Conservation (phyloP, 2,329 filamentous ascomycete species). For the Microascus cirrosus region DNA sequence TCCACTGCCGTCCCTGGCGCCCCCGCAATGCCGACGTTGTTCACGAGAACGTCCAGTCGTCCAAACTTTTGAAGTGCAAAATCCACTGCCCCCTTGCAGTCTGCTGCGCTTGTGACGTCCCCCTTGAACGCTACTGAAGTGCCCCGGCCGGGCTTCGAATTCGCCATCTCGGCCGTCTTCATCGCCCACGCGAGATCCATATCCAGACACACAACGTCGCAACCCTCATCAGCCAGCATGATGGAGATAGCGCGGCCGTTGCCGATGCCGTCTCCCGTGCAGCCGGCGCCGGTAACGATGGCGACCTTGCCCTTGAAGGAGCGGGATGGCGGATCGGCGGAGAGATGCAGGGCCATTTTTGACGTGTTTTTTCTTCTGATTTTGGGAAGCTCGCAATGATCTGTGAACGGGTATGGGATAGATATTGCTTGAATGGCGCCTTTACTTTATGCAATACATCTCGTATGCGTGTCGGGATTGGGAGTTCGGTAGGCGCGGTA, state of each 20-base stretch:
- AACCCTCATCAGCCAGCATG: slow-evolving; percentile 47
- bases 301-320: slow-evolving; percentile 25
- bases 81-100: slow-evolving; percentile 33
- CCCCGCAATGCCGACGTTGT: slow-evolving; percentile 53
- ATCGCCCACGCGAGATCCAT: slow-evolving; percentile 33
- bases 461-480: no score
- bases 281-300: slow-evolving; percentile 51
- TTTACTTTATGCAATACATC: no score
- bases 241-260: slow-evolving; percentile 49
- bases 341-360: not conserved
- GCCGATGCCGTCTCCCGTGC: slow-evolving; percentile 43
- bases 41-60: slow-evolving; percentile 50
- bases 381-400: no score
- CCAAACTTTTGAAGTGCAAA: slow-evolving; percentile 36
- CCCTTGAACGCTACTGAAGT: slow-evolving; percentile 29
- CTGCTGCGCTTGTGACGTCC: slow-evolving; percentile 41
- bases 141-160: slow-evolving; percentile 22
- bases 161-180: slow-evolving; percentile 41
- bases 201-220: slow-evolving; percentile 48
- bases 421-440: no score
- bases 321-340: slow-evolving; percentile 11
- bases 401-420: no score
- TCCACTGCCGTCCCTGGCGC: slow-evolving; percentile 47
- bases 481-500: no score
- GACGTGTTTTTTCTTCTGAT: not conserved